Evolutionary conservation across 140 eudicot species (phyloP), one percentile per base, ranked within the genome.

Genomic region (Oenanthe javanica): DNA sequence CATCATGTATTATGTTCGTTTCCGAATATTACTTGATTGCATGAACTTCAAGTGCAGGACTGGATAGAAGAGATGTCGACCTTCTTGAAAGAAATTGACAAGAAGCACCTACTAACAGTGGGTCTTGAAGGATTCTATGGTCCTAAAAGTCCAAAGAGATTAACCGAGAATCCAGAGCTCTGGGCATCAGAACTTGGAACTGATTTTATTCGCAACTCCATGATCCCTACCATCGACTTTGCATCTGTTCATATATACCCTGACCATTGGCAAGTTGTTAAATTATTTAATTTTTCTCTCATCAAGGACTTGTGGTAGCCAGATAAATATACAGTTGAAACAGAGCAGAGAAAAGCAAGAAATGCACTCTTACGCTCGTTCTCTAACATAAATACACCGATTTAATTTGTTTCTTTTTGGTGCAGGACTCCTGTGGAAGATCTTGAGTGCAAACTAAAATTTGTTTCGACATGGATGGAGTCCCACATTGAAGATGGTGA

Each of bases 241-340:
- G 99, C 99, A 52, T 92, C 97, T 8, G 93, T 95, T 85, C 99
- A 95, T 88, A 89, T 95, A 40, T 95, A 92, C 87, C 99, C 99
- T 59, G 97, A 93, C 86, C 97, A 93, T 46, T 93, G 97, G 97
- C 91, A 84, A 46, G 63, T 75, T 48, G 11, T 43, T 67, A 67
- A 11, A 12, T 6, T 48, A 3, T 43, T 50, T 49, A 1, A 8
- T 3, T 13, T n/a, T 75, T 23, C 25, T 36, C 45, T 67, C 21
- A 4, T 27, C 5, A 25, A 67, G 21, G 43, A 31, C 70, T 8
- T 23, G 19, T 27, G 40, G 16, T 27, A 25, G 45, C 40, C 46
- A 11, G 73, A 67, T 67, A 25, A 4, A 66, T 10, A 66, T 11
- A 10, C 43, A 66, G 43, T 27, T 66, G 9, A 66, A 66, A 31